phyloP scores from a whole-genome alignment of 495 filamentous ascomycete species.

The Choiromyces venosus region DNA sequence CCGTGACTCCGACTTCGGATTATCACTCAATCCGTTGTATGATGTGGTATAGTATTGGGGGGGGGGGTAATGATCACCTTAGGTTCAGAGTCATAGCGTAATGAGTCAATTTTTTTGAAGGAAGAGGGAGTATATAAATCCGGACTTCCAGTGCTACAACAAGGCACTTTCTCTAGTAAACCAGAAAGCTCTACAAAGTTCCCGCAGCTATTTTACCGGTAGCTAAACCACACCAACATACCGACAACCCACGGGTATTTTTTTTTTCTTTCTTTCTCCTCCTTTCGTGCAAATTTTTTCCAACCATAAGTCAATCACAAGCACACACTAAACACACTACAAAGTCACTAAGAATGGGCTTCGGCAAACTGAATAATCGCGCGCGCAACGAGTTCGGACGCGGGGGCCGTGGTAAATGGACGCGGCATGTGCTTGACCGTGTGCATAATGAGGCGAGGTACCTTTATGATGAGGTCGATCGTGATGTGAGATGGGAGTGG shows the following conservation, averaged over 20 bases:
- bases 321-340: neutral
- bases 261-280: neutral
- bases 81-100: too few relatives aligned
- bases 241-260: neutral
- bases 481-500: neutral
- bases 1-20: too few relatives aligned
- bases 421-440: neutral
- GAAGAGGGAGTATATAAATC: neutral
- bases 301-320: neutral
- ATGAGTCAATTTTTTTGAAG: too few relatives aligned
- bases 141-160: neutral
- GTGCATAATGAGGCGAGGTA: neutral
- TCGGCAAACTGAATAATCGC: too few relatives aligned
- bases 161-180: neutral
- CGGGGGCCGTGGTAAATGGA: neutral
- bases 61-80: too few relatives aligned
- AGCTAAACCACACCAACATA: neutral
- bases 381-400: neutral
- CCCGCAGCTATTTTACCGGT: too few relatives aligned
- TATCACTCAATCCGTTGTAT: too few relatives aligned
- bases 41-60: too few relatives aligned
- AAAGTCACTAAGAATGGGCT: neutral
- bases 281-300: neutral
- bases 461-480: neutral
- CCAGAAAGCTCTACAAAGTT: neutral